These are phyloP conservation scores for Butyriboletus loyo DNA, from an alignment of 768 basidiomycete genomes.

Conservation along the genomic window DNA sequence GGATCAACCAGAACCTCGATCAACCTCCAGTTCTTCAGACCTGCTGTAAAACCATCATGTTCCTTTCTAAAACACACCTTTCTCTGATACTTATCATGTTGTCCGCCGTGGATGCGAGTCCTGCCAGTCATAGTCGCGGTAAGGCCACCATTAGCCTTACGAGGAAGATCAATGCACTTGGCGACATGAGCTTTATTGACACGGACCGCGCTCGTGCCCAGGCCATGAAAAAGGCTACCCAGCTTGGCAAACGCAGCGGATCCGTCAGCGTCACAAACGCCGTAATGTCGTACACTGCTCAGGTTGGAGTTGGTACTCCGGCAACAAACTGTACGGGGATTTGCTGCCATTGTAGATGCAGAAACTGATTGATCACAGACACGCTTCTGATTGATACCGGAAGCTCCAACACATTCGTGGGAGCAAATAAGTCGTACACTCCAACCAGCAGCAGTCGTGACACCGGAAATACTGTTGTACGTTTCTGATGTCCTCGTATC, in stretches of 20 bases:
- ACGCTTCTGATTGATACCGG: conserved; percentile 30
- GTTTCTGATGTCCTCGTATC: background rate
- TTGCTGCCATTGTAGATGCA: background rate
- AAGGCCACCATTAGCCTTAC: conserved; percentile 12
- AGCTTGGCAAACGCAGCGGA: conserved; percentile 4
- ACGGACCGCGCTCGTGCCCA: conserved; percentile 22
- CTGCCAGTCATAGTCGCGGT: conserved; percentile 1
- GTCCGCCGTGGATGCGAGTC: conserved; percentile 11
- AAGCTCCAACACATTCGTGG: conserved; percentile 31
- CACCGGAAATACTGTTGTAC: conserved; percentile 23
- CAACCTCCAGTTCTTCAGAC: too few species aligned
- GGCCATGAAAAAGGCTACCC: conserved; percentile 1
- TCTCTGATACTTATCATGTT: conserved; percentile 11
- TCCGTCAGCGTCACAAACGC: conserved; percentile 18
- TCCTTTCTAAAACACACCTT: conserved; percentile 7
- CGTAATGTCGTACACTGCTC: conserved; percentile 24
- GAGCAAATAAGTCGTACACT: conserved; percentile 14
- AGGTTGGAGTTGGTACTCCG: conserved; percentile 31
- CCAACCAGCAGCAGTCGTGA: conserved; percentile 4
- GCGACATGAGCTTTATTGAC: conserved; percentile 8
- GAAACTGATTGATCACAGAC: conserved; percentile 15
- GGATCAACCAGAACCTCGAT: too few species aligned
- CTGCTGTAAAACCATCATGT: conserved; percentile 4
- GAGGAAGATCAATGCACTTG: conserved; percentile 11
- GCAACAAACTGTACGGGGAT: conserved; percentile 23